Conservation (phyloP, 2,329 filamentous ascomycete genomes). For the Neofusicoccum sp. region DNA sequence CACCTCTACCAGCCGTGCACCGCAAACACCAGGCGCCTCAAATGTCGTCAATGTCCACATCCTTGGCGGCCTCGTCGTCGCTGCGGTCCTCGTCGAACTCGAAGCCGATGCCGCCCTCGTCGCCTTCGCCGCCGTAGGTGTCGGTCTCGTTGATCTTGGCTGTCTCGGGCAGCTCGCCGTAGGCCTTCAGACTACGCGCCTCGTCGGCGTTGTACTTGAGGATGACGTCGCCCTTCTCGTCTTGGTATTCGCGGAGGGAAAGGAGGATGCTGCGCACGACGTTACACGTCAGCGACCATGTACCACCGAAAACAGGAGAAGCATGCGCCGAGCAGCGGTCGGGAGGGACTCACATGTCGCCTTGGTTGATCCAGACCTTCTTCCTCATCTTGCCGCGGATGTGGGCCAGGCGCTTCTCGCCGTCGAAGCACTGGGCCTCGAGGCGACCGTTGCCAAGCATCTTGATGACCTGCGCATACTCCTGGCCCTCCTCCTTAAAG, state of each 20-base stretch:
- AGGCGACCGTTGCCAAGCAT: conserved; percentile 96
- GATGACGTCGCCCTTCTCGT: conserved; percentile 91
- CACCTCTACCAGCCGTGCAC: not conserved
- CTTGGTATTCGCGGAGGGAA: conserved; percentile 88
- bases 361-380: conserved; percentile 99
- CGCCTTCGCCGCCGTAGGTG: conserved; percentile 85
- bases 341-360: conserved; percentile 69
- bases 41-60: conserved; percentile 95
- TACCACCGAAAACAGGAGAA: too few relatives aligned
- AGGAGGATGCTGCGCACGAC: conserved; percentile 32
- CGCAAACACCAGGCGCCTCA: conserved; percentile 42
- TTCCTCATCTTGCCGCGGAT: conserved; percentile 97
- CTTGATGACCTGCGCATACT: conserved; percentile 87
- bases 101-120: conserved; percentile 91
- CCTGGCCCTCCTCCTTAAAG: conserved; percentile 98
- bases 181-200: conserved; percentile 91
- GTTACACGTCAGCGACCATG: not conserved
- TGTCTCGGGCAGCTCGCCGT: conserved; percentile 94
- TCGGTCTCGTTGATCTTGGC: conserved; percentile 99
- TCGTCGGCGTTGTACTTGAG: conserved; percentile 77
- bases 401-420: conserved; percentile 80
- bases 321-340: too few relatives aligned
- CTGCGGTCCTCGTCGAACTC: conserved; percentile 96
- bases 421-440: conserved; percentile 94
- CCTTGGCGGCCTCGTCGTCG: conserved; percentile 68